A percentile compares a stretch with the other conserved stretches of the same genome.
These are phyloP conservation scores for Ascoidea asiatica DNA, from an alignment of 805 yeast genomes.

Conservation along the genomic window DNA sequence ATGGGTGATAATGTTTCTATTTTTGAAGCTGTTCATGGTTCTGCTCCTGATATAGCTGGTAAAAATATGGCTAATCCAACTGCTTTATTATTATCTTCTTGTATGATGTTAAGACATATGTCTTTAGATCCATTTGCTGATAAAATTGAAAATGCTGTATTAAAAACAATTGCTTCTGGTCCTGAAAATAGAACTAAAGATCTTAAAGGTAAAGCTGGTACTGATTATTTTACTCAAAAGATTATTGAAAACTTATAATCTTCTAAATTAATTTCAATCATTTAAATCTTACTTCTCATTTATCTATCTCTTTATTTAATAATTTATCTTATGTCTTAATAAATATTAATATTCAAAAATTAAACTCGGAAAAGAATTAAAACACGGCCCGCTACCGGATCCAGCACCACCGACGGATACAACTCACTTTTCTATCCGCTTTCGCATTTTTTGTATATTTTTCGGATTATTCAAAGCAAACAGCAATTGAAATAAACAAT, in stretches of 20 bases:
- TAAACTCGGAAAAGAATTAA: no score
- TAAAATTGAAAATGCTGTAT: conserved; percentile 78
- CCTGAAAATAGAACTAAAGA: conserved; percentile 94
- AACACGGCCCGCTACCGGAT: no score
- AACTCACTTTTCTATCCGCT: no score
- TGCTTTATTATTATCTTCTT: conserved; percentile 86
- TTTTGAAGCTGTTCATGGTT: conserved; percentile 99
- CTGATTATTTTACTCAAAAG: conserved; percentile 81
- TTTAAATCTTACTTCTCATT: no score
- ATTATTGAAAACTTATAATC: conserved; percentile 64
- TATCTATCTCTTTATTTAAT: no score
- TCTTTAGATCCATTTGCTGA: conserved; percentile 70
- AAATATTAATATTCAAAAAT: no score
- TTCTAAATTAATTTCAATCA: no score
- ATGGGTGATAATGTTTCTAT: conserved; percentile 97
- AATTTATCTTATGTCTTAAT: no score
- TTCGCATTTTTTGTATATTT: no score
- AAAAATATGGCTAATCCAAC: conserved; percentile 99
- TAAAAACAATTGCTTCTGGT: conserved; percentile 74
- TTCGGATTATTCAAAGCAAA: no score
- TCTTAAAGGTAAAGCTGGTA: conserved; percentile 83
- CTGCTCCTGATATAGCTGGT: conserved; percentile 99
- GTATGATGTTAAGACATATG: conserved; percentile 99
- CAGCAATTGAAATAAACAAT: no score
- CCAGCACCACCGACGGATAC: no score